phyloP scores from a whole-genome alignment of 768 basidiomycete species.

The Nevesoporus exiguus region DNA sequence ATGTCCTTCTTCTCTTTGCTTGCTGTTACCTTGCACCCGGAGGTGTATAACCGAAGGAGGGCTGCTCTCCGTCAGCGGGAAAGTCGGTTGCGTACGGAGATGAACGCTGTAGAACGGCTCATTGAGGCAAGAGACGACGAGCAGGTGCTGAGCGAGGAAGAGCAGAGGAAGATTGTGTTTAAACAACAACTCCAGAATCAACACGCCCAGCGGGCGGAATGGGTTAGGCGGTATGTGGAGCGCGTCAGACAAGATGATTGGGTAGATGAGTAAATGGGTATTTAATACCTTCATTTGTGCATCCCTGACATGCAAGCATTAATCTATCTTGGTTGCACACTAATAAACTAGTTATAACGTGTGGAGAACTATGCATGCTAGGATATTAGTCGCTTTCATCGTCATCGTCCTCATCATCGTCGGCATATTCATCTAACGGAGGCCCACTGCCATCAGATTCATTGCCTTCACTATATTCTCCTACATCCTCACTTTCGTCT shows the following conservation, averaged over 20 bases:
- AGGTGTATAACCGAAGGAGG: constrained; percentile 68
- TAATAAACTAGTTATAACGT: not conserved
- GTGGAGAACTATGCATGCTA: not conserved
- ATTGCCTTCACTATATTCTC: constrained; percentile 40
- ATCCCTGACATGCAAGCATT: not conserved
- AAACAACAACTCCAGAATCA: constrained; percentile 46
- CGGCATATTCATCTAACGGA: constrained; percentile 49
- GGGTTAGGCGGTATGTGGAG: constrained; percentile 63
- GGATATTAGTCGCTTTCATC: constrained; percentile 47
- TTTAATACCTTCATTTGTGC: not conserved
- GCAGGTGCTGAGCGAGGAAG: constrained; percentile 33
- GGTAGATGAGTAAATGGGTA: constrained; percentile 52
- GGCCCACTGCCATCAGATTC: constrained; percentile 40
- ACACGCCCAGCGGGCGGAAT: constrained; percentile 50
- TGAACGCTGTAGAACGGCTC: constrained; percentile 36
- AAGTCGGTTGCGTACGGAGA: constrained; percentile 64
- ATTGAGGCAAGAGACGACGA: constrained; percentile 29
- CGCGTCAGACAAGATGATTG: constrained; percentile 64
- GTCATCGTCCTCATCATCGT: constrained; percentile 55
- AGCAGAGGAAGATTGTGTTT: constrained; percentile 22
- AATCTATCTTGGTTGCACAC: constrained; percentile 1
- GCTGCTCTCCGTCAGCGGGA: constrained; percentile 57
- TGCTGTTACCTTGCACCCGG: constrained; percentile 64
- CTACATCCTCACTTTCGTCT: constrained; percentile 41
- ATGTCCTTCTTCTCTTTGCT: constrained; percentile 55